Conservation (phyloP, 2,329 filamentous ascomycete genomes). For the Colletotrichum australisinense region DNA sequence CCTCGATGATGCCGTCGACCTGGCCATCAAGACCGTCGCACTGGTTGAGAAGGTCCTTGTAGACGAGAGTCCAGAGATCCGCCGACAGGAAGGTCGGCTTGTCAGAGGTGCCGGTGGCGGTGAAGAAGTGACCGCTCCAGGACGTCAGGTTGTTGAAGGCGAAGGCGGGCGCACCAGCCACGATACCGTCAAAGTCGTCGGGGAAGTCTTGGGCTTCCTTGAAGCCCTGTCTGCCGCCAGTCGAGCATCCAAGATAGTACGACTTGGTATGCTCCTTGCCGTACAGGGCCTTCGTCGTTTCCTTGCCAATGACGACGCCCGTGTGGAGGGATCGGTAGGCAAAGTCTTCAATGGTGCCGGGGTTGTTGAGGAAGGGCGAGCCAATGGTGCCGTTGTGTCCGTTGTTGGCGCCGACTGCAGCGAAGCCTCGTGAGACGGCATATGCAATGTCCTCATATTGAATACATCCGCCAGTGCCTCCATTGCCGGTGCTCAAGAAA, state of each 20-base stretch:
- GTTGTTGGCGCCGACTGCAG: conserved; percentile 59
- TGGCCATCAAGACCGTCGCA: conserved; percentile 42
- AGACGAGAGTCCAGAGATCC: conserved; percentile 35
- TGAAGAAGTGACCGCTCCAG: conserved; percentile 41
- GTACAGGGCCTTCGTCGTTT: conserved; percentile 62
- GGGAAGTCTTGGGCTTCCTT: conserved; percentile 59
- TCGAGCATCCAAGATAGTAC: conserved; percentile 63
- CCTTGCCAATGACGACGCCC: conserved; percentile 54
- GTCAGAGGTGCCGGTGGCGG: conserved; percentile 54
- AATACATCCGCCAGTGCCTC: conserved; percentile 59
- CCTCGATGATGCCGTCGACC: conserved; percentile 39
- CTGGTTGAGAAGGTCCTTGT: conserved; percentile 42
- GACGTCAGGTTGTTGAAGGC: conserved; percentile 52
- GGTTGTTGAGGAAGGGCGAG: conserved; percentile 47
- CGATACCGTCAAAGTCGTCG: conserved; percentile 61
- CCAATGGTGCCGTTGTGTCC: conserved; percentile 58
- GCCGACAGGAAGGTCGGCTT: conserved; percentile 48
- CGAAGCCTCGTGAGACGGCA: conserved; percentile 53
- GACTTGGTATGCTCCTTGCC: conserved; percentile 45
- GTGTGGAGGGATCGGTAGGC: conserved; percentile 43
- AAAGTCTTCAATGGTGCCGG: conserved; percentile 51
- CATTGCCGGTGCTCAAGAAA: conserved; percentile 60
- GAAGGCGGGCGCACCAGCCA: conserved; percentile 52
- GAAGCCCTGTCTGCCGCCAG: conserved; percentile 62
- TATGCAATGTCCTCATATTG: conserved; percentile 58